Evolutionary conservation across 2,329 filamentous ascomycete species (phyloP), one percentile per base, ranked within the genome.

Genomic region (Clonostachys rosea): DNA sequence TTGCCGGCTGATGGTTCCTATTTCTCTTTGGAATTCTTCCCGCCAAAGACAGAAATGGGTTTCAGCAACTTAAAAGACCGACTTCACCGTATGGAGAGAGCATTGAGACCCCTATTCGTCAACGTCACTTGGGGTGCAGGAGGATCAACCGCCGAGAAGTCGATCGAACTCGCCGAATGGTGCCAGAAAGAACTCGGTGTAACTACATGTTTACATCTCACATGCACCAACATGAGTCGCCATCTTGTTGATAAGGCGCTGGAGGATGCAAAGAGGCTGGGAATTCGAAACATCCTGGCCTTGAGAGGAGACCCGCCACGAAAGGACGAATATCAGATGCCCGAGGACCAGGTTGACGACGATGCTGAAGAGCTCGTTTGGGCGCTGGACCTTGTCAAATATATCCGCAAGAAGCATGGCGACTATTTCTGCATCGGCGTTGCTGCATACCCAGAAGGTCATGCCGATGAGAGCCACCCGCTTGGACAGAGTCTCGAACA

Each of bases 21-120:
- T 75, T 95, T 96, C 71, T 97, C 94, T 43, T 86, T 97, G 69
- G 94, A 99, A 73, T 99, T 99, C 82, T 99, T 99, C 73, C 94
- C 94, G 56, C 94, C 94, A 53, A 99, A 97, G 75, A 99, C 94
- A 42, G 79, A 86, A 51, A 96, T 95, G 84, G 94, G 94, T 54
- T 95, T 94, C 60, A 86, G 89, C 52, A 99, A 99, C 67, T 83
- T 99, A 47, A 88, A 92, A 63, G 88, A 89, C 54, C 91, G 94
- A 62, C 83, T 99, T 49, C 88, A 95, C 65, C 90, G 94, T 64
- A 97, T 99, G 94, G 85, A 94, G 44, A 84, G 89, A 54, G 91
- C 90, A 13, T 77, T 99, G 49, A 86, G 89, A 13, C 94, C 94
- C 40, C 79, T 97, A 42, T 99, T 99, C 62, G 89, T 99, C 52